These are phyloP conservation scores for Lepidopterella palustris DNA, from an alignment of 495 filamentous ascomycete species.

Conservation along the genomic window DNA sequence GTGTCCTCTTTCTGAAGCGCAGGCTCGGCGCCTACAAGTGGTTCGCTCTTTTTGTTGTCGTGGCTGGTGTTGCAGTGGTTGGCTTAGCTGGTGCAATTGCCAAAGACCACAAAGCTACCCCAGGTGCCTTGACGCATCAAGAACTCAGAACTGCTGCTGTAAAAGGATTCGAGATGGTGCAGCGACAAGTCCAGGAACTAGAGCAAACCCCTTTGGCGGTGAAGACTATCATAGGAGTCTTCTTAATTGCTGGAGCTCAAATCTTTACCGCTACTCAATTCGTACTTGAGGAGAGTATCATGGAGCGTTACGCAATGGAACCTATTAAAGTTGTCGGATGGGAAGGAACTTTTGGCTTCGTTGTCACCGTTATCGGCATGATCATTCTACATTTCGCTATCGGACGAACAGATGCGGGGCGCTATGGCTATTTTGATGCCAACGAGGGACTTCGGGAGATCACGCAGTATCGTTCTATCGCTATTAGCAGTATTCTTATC, in stretches of 20 bases:
- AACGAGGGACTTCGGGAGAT: conserved; percentile 78
- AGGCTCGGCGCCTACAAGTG: conserved; percentile 79
- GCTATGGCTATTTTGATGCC: conserved; percentile 82
- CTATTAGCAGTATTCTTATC: conserved; percentile 70
- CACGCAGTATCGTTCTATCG: conserved; percentile 58
- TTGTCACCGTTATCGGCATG: conserved; percentile 75
- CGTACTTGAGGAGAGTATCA: conserved; percentile 88
- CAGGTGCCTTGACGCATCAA: conserved; percentile 6
- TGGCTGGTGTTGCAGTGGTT: conserved; percentile 81
- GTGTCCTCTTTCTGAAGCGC: conserved; percentile 78
- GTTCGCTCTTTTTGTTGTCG: conserved; percentile 78
- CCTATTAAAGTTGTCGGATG: conserved; percentile 89
- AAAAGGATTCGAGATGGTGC: conserved; percentile 21
- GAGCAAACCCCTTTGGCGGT: conserved; percentile 54
- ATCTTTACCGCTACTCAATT: conserved; percentile 97
- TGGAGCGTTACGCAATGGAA: conserved; percentile 83
- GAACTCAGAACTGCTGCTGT: neutral
- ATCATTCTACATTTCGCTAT: conserved; percentile 68
- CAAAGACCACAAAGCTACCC: conserved; percentile 46
- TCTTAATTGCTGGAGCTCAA: conserved; percentile 86
- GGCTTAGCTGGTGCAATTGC: conserved; percentile 80
- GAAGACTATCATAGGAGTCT: conserved; percentile 69
- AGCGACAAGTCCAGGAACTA: conserved; percentile 15
- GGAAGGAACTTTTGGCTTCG: conserved; percentile 90
- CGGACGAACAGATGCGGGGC: conserved; percentile 65